Conservation (phyloP, 176 grass and related monocot genomes). For the Melocanna baccifera region DNA sequence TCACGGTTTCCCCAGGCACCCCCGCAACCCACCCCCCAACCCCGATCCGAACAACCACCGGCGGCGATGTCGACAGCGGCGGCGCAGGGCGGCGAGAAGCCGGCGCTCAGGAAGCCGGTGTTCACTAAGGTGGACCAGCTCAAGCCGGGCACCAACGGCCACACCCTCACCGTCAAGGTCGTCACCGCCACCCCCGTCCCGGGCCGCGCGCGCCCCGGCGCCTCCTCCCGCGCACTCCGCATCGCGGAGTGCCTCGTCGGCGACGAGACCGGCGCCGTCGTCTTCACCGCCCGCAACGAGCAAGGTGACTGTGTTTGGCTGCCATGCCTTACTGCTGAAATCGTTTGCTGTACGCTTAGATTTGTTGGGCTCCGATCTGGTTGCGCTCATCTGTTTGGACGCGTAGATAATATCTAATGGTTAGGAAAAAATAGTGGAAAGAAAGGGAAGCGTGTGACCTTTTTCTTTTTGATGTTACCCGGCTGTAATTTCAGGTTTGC, state of each 20-base stretch:
- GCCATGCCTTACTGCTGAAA: not conserved
- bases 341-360: not conserved
- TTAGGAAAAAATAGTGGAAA: not conserved
- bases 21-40: not conserved
- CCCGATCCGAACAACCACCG: slow-evolving; percentile 11
- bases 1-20: not conserved
- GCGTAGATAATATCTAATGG: not conserved
- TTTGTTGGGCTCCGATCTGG: not conserved
- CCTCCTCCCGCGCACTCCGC: slow-evolving; percentile 54
- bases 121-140: slow-evolving; percentile 89
- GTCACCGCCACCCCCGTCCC: slow-evolving; percentile 41
- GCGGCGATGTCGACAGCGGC: slow-evolving; percentile 49
- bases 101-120: slow-evolving; percentile 74
- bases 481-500: not conserved
- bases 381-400: not conserved
- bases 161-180: slow-evolving; percentile 56
- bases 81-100: slow-evolving; percentile 39
- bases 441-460: not conserved
- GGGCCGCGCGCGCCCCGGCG: slow-evolving; percentile 34
- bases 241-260: slow-evolving; percentile 89
- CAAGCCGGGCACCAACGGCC: slow-evolving; percentile 67
- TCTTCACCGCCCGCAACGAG: slow-evolving; percentile 89
- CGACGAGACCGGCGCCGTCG: slow-evolving; percentile 73
- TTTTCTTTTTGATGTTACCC: not conserved
- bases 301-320: slow-evolving; percentile 56